A percentile compares a stretch with the other conserved stretches of the same genome.
These are phyloP conservation scores for Melampsora larici-populina DNA, from an alignment of 1,284 basidiomycete species.

Conservation along the genomic window DNA sequence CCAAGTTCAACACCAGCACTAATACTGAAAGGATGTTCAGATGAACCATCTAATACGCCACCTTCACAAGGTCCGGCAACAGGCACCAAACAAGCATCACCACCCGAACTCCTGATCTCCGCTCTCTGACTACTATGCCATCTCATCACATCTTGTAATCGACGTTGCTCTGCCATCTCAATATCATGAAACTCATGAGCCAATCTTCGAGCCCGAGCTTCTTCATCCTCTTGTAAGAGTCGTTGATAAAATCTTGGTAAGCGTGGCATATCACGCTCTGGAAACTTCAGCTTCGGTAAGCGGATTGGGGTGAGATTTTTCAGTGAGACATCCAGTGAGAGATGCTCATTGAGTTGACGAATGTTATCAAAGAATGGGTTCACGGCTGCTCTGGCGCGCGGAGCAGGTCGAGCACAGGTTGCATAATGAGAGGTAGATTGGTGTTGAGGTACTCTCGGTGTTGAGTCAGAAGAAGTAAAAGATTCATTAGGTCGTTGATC, in stretches of 20 bases:
- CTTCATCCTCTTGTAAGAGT: slow-evolving; percentile 61
- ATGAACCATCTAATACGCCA: background rate
- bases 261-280: slow-evolving; percentile 51
- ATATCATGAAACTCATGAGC: slow-evolving; percentile 87
- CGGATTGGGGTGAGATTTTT: slow-evolving; percentile 73
- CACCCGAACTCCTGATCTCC: slow-evolving; percentile 31
- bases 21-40: slow-evolving; percentile 71
- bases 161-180: slow-evolving; percentile 81
- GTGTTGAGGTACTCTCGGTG: background rate
- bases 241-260: slow-evolving; percentile 77
- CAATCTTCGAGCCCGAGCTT: slow-evolving; percentile 70
- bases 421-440: background rate
- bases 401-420: background rate
- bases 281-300: slow-evolving; percentile 63
- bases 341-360: slow-evolving; percentile 86
- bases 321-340: slow-evolving; percentile 55
- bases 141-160: slow-evolving; percentile 86
- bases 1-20: slow-evolving; percentile 94
- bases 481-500: background rate
- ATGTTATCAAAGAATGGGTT: slow-evolving; percentile 73
- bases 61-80: slow-evolving; percentile 31
- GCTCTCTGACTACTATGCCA: slow-evolving; percentile 65
- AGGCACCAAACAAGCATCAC: slow-evolving; percentile 8
- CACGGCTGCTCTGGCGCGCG: slow-evolving; percentile 44
- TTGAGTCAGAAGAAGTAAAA: background rate